Percentiles rank a stretch among this genome's conserved stretches.
These are phyloP conservation scores for Asterochloris erici DNA, from an alignment of 139 green algal species.

Conservation along the genomic window DNA sequence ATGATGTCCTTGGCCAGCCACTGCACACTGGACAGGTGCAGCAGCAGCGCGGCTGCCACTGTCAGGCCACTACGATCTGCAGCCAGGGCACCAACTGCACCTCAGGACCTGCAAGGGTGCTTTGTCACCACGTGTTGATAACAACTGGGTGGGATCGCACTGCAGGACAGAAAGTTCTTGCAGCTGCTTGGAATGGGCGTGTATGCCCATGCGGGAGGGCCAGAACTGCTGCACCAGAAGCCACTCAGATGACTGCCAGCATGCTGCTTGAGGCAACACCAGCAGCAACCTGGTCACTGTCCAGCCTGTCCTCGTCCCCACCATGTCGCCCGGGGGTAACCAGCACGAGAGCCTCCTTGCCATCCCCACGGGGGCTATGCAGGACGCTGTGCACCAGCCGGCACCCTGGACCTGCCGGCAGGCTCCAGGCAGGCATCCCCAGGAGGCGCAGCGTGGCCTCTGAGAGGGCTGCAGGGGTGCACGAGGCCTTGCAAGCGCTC, in stretches of 20 bases:
- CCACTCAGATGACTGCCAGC: background rate
- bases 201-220: background rate
- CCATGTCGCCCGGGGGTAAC: constrained; percentile 38
- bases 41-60: constrained; percentile 23
- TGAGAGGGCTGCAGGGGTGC: too few species aligned
- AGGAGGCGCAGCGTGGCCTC: background rate
- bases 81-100: background rate
- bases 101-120: background rate
- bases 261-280: background rate
- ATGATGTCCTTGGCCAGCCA: constrained; percentile 73
- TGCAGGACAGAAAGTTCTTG: background rate
- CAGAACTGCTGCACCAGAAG: background rate
- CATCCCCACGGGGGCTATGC: constrained; percentile 42
- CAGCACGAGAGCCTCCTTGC: constrained; percentile 59
- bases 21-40: constrained; percentile 34
- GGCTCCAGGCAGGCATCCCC: background rate
- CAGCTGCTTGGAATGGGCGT: background rate
- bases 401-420: constrained; percentile 23
- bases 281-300: background rate
- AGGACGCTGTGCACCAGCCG: constrained; percentile 42
- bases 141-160: too few species aligned
- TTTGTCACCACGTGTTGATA: background rate
- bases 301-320: background rate
- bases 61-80: background rate
- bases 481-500: background rate